Percentiles rank a stretch among this genome's conserved stretches.
Conservation (phyloP, 495 filamentous ascomycete species). For the Elaphomyces granulatus region DNA sequence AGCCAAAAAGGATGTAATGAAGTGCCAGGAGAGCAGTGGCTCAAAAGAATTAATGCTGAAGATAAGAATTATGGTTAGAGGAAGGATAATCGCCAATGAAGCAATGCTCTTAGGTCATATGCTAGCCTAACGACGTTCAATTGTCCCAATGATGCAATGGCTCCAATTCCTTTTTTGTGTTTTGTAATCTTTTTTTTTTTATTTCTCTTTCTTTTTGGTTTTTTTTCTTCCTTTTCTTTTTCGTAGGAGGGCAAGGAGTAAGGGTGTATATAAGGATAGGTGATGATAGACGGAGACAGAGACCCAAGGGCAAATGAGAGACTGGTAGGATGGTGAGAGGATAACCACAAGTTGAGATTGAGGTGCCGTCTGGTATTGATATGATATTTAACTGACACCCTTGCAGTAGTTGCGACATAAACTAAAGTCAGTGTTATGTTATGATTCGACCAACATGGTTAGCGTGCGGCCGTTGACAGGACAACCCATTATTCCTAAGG, state of each 20-base stretch:
- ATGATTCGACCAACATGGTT: conserved; percentile 21
- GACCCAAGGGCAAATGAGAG: not conserved
- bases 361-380: conserved; percentile 13
- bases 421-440: conserved; percentile 30
- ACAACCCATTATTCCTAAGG: too few relatives aligned
- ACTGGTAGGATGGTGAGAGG: conserved; percentile 10
- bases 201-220: too few relatives aligned
- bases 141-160: too few relatives aligned
- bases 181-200: too few relatives aligned
- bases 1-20: too few relatives aligned
- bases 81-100: conserved; percentile 1
- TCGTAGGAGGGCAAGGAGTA: not conserved
- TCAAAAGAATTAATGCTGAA: not conserved
- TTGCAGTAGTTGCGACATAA: conserved; percentile 29
- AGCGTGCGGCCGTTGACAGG: conserved; percentile 27
- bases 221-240: too few relatives aligned
- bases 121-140: too few relatives aligned
- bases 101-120: not conserved
- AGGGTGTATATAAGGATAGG: not conserved
- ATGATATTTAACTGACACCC: conserved; percentile 14
- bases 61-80: conserved; percentile 1
- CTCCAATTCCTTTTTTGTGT: too few relatives aligned
- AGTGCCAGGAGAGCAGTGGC: not conserved
- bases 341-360: conserved; percentile 10
- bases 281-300: not conserved